phyloP scores from a whole-genome alignment of 805 yeast genomes.

The Diddensiella santjacobensis region DNA sequence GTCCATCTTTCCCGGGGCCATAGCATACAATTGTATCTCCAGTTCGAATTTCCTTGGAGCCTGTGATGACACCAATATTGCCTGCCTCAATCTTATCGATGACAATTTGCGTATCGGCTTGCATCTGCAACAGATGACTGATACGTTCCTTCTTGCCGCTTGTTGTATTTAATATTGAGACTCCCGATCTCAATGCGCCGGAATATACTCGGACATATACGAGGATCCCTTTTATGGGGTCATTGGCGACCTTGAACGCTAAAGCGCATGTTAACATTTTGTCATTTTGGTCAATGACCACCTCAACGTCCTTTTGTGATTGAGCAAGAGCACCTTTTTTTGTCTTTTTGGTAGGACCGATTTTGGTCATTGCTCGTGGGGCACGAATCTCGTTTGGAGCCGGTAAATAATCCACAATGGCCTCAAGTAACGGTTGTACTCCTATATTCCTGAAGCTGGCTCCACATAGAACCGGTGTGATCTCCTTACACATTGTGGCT shows the following conservation, averaged over 20 bases:
- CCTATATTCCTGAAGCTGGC: constrained; percentile 91
- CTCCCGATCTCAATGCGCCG: constrained; percentile 64
- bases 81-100: constrained; percentile 65
- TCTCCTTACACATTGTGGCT: constrained; percentile 53
- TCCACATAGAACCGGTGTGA: constrained; percentile 87
- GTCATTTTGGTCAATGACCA: constrained; percentile 26
- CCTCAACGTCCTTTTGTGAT: constrained; percentile 19
- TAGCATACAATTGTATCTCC: constrained; percentile 86
- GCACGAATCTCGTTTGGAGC: constrained; percentile 63
- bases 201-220: constrained; percentile 85
- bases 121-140: constrained; percentile 72
- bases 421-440: constrained; percentile 89
- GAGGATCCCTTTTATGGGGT: constrained; percentile 73
- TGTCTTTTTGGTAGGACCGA: no score
- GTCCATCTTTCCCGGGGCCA: constrained; percentile 48
- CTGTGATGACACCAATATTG: constrained; percentile 86
- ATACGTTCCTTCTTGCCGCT: constrained; percentile 64
- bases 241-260: constrained; percentile 89
- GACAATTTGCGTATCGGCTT: constrained; percentile 80
- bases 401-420: constrained; percentile 73
- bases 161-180: constrained; percentile 62
- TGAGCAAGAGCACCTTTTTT: constrained; percentile 15
- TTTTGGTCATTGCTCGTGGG: constrained; percentile 45
- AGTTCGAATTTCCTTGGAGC: constrained; percentile 67
- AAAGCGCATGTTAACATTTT: constrained; percentile 68